Evolutionary conservation across 192 early-diverging fungal genomes (phyloP), one percentile per base, ranked within the genome.

Genomic region (Thamnidium elegans): DNA sequence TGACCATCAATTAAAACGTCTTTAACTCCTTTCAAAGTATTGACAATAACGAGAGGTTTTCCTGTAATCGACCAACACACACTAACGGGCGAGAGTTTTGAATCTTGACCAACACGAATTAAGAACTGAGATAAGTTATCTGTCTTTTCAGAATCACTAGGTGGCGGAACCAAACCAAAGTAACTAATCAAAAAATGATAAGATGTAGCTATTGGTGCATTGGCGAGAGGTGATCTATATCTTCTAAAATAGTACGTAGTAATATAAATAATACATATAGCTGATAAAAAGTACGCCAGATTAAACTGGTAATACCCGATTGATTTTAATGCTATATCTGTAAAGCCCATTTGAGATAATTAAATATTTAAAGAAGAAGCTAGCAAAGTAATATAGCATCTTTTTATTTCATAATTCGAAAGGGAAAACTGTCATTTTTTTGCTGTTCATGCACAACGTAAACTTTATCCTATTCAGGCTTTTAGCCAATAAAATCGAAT

Each of bases 1-100:
- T n/a, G n/a, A 53, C 68, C 68, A 30, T 70, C 55, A 30, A 70
- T 60, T 15, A 75, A 45, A 3, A 75, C 64, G 31, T 75, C 69
- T 34, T 71, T 75, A 21, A 75, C 67, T 4, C 66, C 66, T 30
- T 68, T 63, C 9, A 73, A 20, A 6, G 66, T 67, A 47, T 61
- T 73, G 1, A 73, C 62, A 34, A 73, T 56, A 1, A 73, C 71
- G n/a, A 73, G 31, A 3, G 71, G 71, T 21, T 47, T 68, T 4
- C 62, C 71, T 0, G 52, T 39, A 11, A 68, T 15, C 0, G 71
- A 73, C 56, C 55, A 67, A 45, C 66, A 68, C n/a, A 73, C 71
- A 60, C 62, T 60, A 14, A 63, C 20, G 8, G 71, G 66, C 3
- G 21, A 45, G 45, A 60, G 55, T n/a, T 44, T 15, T 0, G 53